These are phyloP conservation scores for Letharia columbiana DNA, from an alignment of 495 filamentous ascomycete species.

Conservation along the genomic window DNA sequence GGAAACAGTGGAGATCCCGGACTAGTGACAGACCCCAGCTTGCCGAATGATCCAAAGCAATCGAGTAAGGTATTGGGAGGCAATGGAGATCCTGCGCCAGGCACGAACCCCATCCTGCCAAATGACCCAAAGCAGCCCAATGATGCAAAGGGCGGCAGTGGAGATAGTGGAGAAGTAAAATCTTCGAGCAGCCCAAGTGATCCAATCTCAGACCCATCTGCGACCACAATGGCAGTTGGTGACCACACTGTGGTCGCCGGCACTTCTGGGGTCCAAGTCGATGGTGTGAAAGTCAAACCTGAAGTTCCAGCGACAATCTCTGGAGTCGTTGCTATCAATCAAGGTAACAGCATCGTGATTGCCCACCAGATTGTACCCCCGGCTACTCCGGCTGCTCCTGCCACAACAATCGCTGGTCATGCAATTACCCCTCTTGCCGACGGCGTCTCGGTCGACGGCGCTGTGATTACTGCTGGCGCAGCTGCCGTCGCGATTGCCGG, in stretches of 20 bases:
- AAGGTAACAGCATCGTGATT: slow-evolving; percentile 3
- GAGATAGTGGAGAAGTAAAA: no score
- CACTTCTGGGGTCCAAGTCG: neutral
- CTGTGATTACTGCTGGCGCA: neutral
- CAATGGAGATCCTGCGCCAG: no score
- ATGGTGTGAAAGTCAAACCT: neutral
- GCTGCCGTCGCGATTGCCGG: neutral
- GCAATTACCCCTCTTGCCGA: neutral
- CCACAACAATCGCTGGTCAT: neutral
- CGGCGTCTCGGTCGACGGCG: neutral
- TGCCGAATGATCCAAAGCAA: no score
- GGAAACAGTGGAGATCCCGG: no score
- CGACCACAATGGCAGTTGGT: neutral
- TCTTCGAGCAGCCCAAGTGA: no score
- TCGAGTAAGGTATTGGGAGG: no score
- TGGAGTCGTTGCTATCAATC: neutral
- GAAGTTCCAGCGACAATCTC: neutral
- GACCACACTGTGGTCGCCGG: neutral
- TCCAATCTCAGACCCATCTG: no score
- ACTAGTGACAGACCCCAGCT: no score
- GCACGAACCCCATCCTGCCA: no score
- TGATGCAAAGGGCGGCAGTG: no score
- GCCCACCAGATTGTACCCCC: neutral
- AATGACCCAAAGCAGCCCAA: no score
- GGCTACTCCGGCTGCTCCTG: neutral